Percentiles rank a stretch among this genome's conserved stretches.
These are phyloP conservation scores for Curvularia sp. DNA, from an alignment of 2,329 filamentous ascomycete genomes.

Conservation along the genomic window DNA sequence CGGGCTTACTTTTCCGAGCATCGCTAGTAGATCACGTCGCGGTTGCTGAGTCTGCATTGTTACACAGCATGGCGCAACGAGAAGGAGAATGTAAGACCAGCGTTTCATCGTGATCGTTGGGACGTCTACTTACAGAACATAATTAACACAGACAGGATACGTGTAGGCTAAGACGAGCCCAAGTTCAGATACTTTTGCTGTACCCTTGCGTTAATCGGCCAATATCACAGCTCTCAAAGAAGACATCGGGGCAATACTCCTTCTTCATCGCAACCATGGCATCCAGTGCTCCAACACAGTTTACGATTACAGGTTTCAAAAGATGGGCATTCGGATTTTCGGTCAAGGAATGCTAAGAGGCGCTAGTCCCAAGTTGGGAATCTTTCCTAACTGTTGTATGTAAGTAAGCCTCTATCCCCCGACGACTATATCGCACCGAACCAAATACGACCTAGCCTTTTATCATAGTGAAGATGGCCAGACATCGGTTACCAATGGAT, in stretches of 20 bases:
- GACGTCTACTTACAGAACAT: background rate
- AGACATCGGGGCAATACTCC: background rate
- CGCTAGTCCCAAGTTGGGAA: background rate
- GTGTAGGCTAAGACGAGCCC: background rate
- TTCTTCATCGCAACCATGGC: background rate
- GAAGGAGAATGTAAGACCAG: background rate
- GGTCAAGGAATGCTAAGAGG: background rate
- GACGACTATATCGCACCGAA: background rate
- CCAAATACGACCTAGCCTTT: background rate
- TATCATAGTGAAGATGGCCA: background rate
- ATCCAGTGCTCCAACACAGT: background rate
- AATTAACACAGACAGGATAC: background rate
- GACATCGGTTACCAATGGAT: background rate
- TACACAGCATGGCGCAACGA: background rate
- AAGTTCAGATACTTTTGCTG: background rate
- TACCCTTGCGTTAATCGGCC: background rate
- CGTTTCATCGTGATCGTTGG: background rate
- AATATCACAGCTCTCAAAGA: background rate
- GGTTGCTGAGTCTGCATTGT: background rate
- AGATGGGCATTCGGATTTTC: background rate
- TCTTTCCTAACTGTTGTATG: background rate
- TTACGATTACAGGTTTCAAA: background rate
- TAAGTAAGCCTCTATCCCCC: background rate
- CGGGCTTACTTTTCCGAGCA: background rate
- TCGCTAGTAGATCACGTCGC: background rate